Evolutionary conservation across 495 filamentous ascomycete species (phyloP).

Genomic region (Aspergillus nanangensis): DNA sequence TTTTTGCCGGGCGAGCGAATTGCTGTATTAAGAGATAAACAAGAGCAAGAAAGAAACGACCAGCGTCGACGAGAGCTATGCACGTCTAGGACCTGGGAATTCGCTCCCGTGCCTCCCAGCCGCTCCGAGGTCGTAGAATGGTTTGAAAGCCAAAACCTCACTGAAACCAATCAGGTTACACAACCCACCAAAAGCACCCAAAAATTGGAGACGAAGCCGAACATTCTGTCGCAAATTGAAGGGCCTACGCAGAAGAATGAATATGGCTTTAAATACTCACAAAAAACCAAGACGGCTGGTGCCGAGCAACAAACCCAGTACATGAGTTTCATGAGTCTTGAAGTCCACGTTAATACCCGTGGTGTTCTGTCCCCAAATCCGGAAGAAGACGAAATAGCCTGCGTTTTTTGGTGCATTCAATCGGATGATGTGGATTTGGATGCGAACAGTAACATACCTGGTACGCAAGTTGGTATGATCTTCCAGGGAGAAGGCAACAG

Average conservation of each 20-base stretch:
- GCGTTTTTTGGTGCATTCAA: constrained; percentile 87
- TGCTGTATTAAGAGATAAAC: constrained; percentile 38
- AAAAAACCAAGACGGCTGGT: constrained; percentile 67
- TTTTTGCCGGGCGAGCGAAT: constrained; percentile 53
- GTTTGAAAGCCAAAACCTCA: constrained; percentile 43
- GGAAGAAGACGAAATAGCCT: constrained; percentile 82
- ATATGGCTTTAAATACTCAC: constrained; percentile 83
- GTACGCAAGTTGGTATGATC: constrained; percentile 54
- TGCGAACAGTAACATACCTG: constrained; percentile 47
- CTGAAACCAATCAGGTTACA: not conserved
- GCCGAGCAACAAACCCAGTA: constrained; percentile 85
- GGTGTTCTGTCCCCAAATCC: constrained; percentile 79
- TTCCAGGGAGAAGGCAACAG: constrained; percentile 39
- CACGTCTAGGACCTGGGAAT: constrained; percentile 34
- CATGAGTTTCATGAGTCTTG: constrained; percentile 95
- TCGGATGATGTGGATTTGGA: constrained; percentile 60
- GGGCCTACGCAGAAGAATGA: constrained; percentile 83
- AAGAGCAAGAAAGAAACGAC: constrained; percentile 45
- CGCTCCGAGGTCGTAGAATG: constrained; percentile 67
- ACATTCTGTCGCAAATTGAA: constrained; percentile 76
- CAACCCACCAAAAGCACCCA: constrained; percentile 3
- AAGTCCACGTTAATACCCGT: constrained; percentile 90
- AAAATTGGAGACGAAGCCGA: constrained; percentile 14
- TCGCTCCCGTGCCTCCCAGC: constrained; percentile 58
- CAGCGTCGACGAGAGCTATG: constrained; percentile 39